Conservation (phyloP, 169 alveolate species). For the Plasmodium fragile region DNA sequence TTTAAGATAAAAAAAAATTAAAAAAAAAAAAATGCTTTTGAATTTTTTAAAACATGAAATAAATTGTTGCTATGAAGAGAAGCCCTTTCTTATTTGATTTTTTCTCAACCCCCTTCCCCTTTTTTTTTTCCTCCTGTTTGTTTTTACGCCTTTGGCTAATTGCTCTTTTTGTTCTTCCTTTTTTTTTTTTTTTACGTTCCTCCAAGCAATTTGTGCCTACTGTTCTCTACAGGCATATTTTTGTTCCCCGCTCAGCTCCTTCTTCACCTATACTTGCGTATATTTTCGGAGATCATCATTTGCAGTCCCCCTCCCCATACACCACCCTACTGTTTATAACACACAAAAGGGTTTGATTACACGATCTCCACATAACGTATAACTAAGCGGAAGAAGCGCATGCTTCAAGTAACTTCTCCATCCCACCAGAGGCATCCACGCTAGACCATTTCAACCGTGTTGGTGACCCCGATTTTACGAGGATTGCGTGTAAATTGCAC, state of each 20-base stretch:
- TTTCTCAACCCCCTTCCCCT: neutral
- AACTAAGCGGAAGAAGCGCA: neutral
- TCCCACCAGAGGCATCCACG: neutral
- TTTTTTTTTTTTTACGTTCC: neutral
- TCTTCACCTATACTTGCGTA: neutral
- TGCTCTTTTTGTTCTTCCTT: neutral
- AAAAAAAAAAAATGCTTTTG: neutral
- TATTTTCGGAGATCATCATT: neutral
- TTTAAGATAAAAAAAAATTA: neutral
- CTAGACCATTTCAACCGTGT: neutral
- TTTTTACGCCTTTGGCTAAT: neutral
- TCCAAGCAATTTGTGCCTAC: neutral
- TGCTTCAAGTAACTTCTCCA: neutral
- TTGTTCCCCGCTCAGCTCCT: neutral
- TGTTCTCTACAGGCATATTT: neutral
- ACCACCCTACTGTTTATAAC: neutral
- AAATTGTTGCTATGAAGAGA: neutral
- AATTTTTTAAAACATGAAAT: neutral
- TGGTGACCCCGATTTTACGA: neutral
- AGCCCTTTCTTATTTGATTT: neutral
- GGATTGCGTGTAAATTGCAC: neutral
- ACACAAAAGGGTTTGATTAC: neutral
- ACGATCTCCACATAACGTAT: neutral
- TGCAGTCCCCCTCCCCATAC: neutral
- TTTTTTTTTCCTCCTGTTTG: neutral